These are phyloP conservation scores for Fusarium scirpi DNA, from an alignment of 2,329 filamentous ascomycete genomes.

Conservation along the genomic window DNA sequence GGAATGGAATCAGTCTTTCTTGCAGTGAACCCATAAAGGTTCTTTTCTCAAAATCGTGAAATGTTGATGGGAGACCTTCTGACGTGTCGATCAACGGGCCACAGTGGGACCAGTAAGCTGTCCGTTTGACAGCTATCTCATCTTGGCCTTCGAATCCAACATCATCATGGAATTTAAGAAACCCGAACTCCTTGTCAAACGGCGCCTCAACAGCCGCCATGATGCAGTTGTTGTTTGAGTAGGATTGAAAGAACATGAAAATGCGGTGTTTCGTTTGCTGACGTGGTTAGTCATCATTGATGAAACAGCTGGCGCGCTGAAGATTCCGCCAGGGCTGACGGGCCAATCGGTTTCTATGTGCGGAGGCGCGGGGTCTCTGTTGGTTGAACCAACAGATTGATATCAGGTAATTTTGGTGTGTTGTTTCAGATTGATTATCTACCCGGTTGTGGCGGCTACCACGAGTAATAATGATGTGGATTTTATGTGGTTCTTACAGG, in stretches of 20 bases:
- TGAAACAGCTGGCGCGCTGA: background rate
- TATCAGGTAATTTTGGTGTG: background rate
- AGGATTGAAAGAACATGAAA: background rate
- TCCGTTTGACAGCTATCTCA: constrained; percentile 40
- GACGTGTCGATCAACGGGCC: constrained; percentile 52
- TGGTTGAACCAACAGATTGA: background rate
- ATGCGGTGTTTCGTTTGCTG: background rate
- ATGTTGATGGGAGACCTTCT: constrained; percentile 48
- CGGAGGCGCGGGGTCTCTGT: background rate
- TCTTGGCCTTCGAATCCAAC: too few relatives aligned
- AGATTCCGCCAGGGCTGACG: background rate
- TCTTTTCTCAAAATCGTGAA: constrained; percentile 54
- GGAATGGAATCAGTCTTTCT: constrained; percentile 54
- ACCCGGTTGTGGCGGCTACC: fast-evolving
- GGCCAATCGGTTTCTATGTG: background rate
- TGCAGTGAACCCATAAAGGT: constrained; percentile 53
- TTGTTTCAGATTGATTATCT: background rate
- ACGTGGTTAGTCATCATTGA: constrained; percentile 8
- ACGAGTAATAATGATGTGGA: background rate
- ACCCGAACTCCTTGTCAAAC: constrained; percentile 10
- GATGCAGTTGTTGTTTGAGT: background rate
- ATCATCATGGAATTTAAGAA: too few relatives aligned
- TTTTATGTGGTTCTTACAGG: background rate
- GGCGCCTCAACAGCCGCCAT: background rate
- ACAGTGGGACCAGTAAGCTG: constrained; percentile 59